Base-by-base conservation (phyloP, 441 rosid genomes). In the Brassica hybrid region DNA sequence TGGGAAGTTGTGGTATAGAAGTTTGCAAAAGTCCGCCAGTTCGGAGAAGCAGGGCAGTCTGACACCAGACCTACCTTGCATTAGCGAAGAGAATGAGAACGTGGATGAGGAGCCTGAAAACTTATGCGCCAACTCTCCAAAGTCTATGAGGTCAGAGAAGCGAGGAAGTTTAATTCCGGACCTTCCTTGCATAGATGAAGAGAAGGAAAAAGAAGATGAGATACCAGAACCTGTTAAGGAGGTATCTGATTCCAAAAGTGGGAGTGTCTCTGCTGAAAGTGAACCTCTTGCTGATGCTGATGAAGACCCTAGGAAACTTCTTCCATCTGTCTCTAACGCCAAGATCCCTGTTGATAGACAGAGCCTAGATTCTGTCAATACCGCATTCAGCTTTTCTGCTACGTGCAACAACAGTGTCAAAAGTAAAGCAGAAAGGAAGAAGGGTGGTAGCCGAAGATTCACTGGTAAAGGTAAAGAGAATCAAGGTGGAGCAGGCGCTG, bases 111-210 rank as follows among this genome's bases (percentile, higher is more conserved):
- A 79, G 52, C 80, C 82, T 79, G 86, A 85, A 66, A 79, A 75
- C 73, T 64, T 83, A 66, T 54, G 76, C 60, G 32, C 43, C 18
- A 52, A 71, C 52, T 75, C 66, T 52, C 80, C 77, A 60, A 83
- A 81, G 61, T 86, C 94, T 71, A 78, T 86, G 58, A 87, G 90
- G 81, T 89, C 94, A 75, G 91, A 87, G 84, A 84, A 84, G 72
- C 85, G 82, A 76, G 83, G 82, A 64, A 90, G 91, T 85, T 80
- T 88, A 84, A 77, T 81, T 74, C 87, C 83, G 14, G 97, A 92
- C 65, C 97, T 96, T 78, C 93, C 98, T 70, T 86, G 92, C 83
- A 96, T 92, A 65, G 85, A 75, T 67, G 99, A 96, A 81, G 98
- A 92, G 82, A 88, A 84, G 77, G 98, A 94, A 86, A 84, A 72